Evolutionary conservation across 306 rosid species (phyloP), one percentile per base, ranked within the genome.

Genomic region (Casuarina glauca): DNA sequence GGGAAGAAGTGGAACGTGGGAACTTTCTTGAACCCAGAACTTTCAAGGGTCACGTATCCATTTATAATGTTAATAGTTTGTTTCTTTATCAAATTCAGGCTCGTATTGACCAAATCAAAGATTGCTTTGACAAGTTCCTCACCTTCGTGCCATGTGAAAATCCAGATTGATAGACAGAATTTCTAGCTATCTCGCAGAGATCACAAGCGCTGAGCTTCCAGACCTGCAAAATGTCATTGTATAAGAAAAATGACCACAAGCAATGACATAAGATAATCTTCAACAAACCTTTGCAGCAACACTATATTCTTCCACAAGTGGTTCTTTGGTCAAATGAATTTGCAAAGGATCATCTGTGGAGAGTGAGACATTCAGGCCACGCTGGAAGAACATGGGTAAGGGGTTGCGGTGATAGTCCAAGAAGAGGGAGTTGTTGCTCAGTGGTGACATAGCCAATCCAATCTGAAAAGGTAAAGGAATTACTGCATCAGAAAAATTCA

Each of bases 141-240:
- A 93, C 98, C 98, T 93, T 93, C 9, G 88, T 87, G 51, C 42
- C 81, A 81, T 87, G 95, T 54, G 98, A 84, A 83, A 93, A 93
- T 77, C 98, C 98, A 74, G 98, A 93, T 72, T 93, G 98, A 78
- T 93, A 91, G 44, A 93, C 98, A 67, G 97, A 91, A 77, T 93
- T 91, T 82, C 98, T 86, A 35, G 93, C 98, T 69, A 93, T 88
- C 84, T 93, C 93, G 26, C 98, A 93, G 52, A 93, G 70, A 78
- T 93, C 97, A 80, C 98, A 91, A 46, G 98, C 86, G 48, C 93
- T 87, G 64, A 93, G 90, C 86, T 91, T 93, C 98, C 97, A 92
- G 20, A 92, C 96, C 96, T 92, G 86, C 76, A 82, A 74, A 66
- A 71, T 75, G 51, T 48, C 17, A 70, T 48, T 26, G n/a, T 13